Evolutionary conservation across 2,329 filamentous ascomycete genomes (phyloP), one percentile per base, ranked within the genome.

Genomic region (Beauveria bassiana): DNA sequence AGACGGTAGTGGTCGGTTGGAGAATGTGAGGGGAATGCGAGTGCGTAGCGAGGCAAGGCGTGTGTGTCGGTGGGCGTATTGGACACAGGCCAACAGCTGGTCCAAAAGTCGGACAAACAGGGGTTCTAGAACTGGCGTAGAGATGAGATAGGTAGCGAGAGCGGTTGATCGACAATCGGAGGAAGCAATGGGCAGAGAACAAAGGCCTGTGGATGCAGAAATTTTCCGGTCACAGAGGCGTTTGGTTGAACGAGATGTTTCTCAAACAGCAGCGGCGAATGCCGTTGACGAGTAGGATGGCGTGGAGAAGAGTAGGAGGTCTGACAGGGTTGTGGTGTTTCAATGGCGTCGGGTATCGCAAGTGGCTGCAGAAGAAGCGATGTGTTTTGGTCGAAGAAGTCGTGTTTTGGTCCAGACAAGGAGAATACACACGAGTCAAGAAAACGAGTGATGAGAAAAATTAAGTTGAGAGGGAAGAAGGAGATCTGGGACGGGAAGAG

Each of bases 401-500:
- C 3, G 31, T 45, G n/a, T 24, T 57, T 18, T 26, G 20, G 28
- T 31, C 5, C 1, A 34, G 24, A 18, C 9, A 45, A 31, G 31
- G 31, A n/a, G 16, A 55, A 45, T 45, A 42, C 34, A 18, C 12
- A 42, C 24, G 34, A 42, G 20, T 7, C 16, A 16, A 34, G 40
- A 24, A 40, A 47, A 38, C 26, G 54, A 57, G 54, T 34, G 54
- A 5, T 46, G 46, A 43, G 14, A 43, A 42, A 22, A 52, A 49
- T 42, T 51, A 40, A 59, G 38, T 34, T 24, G 47, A 34, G n/a
- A 47, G 14, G 22, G 31, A 43, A 50, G 38, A 52, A 59, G 43
- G 47, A 52, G 49, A 59, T 59, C 46, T 59, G 8, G 47, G 47
- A 52, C 38, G 47, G 57, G 57, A 59, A 52, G 57, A 59, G 57